These are phyloP conservation scores for Pichia cactophila DNA, from an alignment of 1,139 yeast species.

Conservation along the genomic window DNA sequence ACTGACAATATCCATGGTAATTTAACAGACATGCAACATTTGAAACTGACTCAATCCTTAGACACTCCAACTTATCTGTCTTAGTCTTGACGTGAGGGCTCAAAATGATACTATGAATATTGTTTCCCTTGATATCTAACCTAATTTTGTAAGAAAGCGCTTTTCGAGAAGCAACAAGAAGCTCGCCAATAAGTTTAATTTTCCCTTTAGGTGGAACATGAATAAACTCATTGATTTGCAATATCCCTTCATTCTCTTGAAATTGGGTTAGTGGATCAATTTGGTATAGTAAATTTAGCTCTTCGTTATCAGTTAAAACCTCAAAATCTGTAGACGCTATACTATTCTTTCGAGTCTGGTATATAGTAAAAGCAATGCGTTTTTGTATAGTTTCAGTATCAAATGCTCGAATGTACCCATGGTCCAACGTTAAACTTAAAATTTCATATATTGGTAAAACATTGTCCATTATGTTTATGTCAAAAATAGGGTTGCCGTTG, in stretches of 20 bases:
- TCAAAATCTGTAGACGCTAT: not conserved
- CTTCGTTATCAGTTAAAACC: not conserved
- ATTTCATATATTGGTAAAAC: conserved; percentile 67
- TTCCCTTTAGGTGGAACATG: conserved; percentile 1
- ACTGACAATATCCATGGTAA: conserved; percentile 58
- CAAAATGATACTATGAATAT: not conserved
- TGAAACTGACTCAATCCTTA: not conserved
- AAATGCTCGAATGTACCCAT: conserved; percentile 74
- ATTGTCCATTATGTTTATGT: conserved; percentile 29
- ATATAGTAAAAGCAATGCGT: conserved; percentile 4
- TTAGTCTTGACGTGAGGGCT: not conserved
- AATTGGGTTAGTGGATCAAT: not conserved
- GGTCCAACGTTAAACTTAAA: conserved; percentile 69
- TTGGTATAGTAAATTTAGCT: not conserved
- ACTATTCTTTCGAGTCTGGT: not conserved
- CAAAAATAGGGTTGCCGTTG: not conserved
- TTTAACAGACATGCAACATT: conserved; percentile 39
- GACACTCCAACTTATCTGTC: not conserved
- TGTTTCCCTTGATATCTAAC: not conserved
- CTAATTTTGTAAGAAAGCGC: not conserved
- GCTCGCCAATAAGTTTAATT: conserved; percentile 1
- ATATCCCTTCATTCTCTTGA: not conserved
- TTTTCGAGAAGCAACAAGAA: not conserved
- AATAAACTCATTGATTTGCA: conserved; percentile 2
- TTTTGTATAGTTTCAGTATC: conserved; percentile 44